phyloP scores from a whole-genome alignment of 139 green algal genomes.

The Volvox africanus region DNA sequence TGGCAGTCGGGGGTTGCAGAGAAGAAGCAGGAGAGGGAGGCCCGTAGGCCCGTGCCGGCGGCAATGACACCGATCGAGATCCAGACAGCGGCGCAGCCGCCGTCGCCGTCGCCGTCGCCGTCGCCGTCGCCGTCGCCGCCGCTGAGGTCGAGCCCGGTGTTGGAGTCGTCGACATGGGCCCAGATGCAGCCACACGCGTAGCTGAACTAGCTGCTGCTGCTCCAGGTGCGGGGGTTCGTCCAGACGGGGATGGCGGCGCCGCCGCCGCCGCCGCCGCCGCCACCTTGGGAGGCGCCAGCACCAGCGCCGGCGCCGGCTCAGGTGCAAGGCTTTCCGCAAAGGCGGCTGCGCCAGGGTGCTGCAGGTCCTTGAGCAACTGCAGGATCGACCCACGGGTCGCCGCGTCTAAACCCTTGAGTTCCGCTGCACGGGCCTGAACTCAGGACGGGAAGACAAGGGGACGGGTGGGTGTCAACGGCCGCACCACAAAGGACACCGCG shows the following conservation, averaged over 20 bases:
- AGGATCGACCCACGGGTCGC: not conserved
- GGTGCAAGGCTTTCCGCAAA: constrained; percentile 27
- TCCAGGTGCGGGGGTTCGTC: not conserved
- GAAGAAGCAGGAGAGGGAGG: too few relatives aligned
- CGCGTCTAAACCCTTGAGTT: not conserved
- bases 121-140: not conserved
- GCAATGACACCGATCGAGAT: not conserved
- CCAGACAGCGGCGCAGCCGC: not conserved
- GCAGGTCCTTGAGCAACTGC: not conserved
- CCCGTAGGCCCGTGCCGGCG: not conserved
- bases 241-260: not conserved
- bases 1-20: not conserved
- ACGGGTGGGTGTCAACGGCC: too few relatives aligned
- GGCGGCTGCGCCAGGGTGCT: not conserved
- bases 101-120: not conserved
- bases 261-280: not conserved
- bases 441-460: too few relatives aligned
- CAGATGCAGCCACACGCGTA: not conserved
- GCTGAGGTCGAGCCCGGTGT: not conserved
- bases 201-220: not conserved
- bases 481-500: too few relatives aligned
- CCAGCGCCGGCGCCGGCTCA: not conserved
- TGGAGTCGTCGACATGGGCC: not conserved
- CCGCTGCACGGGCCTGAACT: not conserved
- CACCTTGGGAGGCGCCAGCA: not conserved